These are phyloP conservation scores for Drechslerella coelobrocha DNA, from an alignment of 2,329 filamentous ascomycete genomes.

Conservation along the genomic window DNA sequence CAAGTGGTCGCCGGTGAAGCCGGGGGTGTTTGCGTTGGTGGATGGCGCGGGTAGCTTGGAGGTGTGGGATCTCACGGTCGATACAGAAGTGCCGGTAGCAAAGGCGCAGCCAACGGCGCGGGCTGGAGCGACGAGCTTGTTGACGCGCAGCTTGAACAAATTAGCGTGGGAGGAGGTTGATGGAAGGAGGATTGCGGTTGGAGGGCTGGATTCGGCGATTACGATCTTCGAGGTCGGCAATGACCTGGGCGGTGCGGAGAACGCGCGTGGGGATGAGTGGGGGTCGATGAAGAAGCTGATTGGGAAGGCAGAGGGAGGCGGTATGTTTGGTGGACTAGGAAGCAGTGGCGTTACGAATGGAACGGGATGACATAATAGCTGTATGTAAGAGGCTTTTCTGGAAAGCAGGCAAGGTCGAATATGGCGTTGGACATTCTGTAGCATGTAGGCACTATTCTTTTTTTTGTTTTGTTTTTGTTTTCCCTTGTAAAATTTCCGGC, in stretches of 20 bases:
- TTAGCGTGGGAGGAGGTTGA: conserved; percentile 91
- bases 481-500: not conserved
- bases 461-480: not conserved
- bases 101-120: conserved; percentile 72
- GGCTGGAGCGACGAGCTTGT: conserved; percentile 70
- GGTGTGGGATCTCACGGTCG: conserved; percentile 91
- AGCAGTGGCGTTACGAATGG: not conserved
- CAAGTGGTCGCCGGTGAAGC: conserved; percentile 91
- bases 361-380: not conserved
- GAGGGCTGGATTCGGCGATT: conserved; percentile 87
- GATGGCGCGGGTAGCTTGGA: conserved; percentile 92
- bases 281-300: conserved; percentile 88
- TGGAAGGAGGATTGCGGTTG: conserved; percentile 84
- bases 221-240: conserved; percentile 91
- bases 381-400: not conserved
- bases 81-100: conserved; percentile 89
- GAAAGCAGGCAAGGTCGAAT: conserved; percentile 1
- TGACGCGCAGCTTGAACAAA: conserved; percentile 90
- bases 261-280: conserved; percentile 87
- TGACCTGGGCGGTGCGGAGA: conserved; percentile 83
- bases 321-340: conserved; percentile 49
- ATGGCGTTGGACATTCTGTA: conserved; percentile 23
- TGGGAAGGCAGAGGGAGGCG: conserved; percentile 68
- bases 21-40: conserved; percentile 91
- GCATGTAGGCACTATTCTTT: not conserved